Evolutionary conservation across 352 stramenopile genomes (phyloP), one percentile per base, ranked within the genome.

Genomic region (Phytophthora sojae): DNA sequence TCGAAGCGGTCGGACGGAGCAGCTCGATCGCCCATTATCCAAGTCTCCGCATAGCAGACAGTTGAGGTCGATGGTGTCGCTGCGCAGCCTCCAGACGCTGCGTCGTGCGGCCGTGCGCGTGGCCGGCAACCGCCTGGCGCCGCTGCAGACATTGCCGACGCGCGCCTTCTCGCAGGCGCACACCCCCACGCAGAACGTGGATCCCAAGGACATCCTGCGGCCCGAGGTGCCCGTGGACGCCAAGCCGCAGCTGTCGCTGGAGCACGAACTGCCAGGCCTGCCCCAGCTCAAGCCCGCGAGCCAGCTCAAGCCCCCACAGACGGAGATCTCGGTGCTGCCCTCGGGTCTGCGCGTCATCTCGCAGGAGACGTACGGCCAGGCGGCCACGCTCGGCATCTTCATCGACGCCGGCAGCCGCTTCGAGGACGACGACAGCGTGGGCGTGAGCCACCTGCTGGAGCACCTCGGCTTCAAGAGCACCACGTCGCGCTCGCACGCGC

Each of bases 391-490:
- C 64, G 97, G 96, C 30, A 86, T 99, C 26, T 92, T 99, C 39
- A 80, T 98, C 17, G 90, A 98, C 66, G 91, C 94, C 35, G 97
- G 96, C 59, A 98, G 90, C 64, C 86, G 88, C 60, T 86, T 89
- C 62, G 91, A 97, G 71, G 76, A 92, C 57, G 83, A 90, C 58
- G 71, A 74, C 9, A 92, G 86, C 39, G 82, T 92, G 9, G 97
- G 96, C 45, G 89, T 98, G 39, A 98, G 91, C 44, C 96, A 99
- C 76, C 67, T 99, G 61, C 81, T 99, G 63, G 97, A 99, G 77
- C 85, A 98, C 35, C 76, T 99, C 50, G 96, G 94, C 59, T 99
- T 99, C 77, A 98, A 98, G 81, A 96, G 90, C 71, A 99, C 96
- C 12, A 80, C 76, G 55, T 86, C 81, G 37, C 85, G 94, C 39